Evolutionary conservation across 2,329 filamentous ascomycete species (phyloP).

Genomic region (Alternaria panax): DNA sequence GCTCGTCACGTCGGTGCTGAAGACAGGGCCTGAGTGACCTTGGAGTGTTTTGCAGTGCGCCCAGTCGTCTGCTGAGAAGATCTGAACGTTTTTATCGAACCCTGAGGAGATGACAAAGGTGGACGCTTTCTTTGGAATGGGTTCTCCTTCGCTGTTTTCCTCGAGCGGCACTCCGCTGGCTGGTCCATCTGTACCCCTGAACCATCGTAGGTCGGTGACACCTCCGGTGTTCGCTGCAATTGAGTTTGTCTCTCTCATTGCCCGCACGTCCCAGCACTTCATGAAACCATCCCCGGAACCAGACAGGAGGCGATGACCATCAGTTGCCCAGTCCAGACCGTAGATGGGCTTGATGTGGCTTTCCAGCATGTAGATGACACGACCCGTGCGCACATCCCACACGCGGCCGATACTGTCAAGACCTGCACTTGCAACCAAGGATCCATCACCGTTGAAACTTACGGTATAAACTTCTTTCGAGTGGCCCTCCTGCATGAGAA

Average conservation of each 20-base stretch:
- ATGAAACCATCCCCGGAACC: conserved; percentile 94
- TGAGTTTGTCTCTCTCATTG: conserved; percentile 81
- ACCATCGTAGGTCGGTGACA: conserved; percentile 93
- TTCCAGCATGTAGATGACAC: conserved; percentile 95
- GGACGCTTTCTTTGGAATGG: conserved; percentile 79
- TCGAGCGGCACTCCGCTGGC: conserved; percentile 67
- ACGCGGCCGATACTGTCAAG: conserved; percentile 93
- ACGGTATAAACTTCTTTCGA: conserved; percentile 91
- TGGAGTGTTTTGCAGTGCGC: conserved; percentile 84
- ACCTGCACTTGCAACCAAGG: conserved; percentile 87
- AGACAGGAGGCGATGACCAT: conserved; percentile 91
- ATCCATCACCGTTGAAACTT: conserved; percentile 89
- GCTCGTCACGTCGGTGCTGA: conserved; percentile 85
- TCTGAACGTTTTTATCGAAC: conserved; percentile 93
- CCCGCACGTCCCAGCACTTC: conserved; percentile 96
- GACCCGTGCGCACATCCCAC: conserved; percentile 91
- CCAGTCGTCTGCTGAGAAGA: conserved; percentile 98
- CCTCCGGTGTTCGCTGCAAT: conserved; percentile 91
- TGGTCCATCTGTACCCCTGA: conserved; percentile 82
- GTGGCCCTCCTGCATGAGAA: conserved; percentile 92
- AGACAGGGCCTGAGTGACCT: conserved; percentile 90
- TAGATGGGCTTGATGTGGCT: conserved; percentile 94
- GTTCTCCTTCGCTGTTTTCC: conserved; percentile 69
- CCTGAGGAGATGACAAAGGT: conserved; percentile 91
- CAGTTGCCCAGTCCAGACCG: conserved; percentile 87